phyloP scores from a whole-genome alignment of 2,329 filamentous ascomycete genomes.

The Botryosphaeria dothidea region DNA sequence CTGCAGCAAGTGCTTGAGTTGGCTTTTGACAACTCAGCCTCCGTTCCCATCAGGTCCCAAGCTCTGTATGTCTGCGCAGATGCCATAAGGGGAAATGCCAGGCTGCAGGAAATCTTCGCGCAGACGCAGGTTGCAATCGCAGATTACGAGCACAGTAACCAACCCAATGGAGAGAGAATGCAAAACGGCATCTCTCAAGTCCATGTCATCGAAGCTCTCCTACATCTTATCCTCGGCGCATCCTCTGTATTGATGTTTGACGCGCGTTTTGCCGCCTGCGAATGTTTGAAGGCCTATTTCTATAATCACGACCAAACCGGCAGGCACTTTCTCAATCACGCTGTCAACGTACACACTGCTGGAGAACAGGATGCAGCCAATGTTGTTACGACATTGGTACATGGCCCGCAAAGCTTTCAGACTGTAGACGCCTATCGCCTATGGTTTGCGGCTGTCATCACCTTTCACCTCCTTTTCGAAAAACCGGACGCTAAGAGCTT shows the following conservation, averaged over 20 bases:
- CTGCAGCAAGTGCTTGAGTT: constrained; percentile 78
- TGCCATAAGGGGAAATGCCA: constrained; percentile 77
- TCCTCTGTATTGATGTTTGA: constrained; percentile 70
- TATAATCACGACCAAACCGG: constrained; percentile 77
- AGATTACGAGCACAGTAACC: constrained; percentile 47
- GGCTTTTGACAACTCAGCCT: constrained; percentile 73
- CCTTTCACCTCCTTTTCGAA: constrained; percentile 76
- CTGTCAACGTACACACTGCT: constrained; percentile 81
- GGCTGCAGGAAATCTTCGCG: constrained; percentile 66
- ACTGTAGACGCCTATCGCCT: constrained; percentile 78
- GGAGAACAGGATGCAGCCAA: constrained; percentile 80
- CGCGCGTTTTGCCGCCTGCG: constrained; percentile 79
- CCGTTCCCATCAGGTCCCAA: constrained; percentile 75
- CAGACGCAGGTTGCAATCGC: constrained; percentile 62
- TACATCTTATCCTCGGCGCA: constrained; percentile 76
- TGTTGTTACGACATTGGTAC: constrained; percentile 78
- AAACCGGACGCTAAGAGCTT: constrained; percentile 76
- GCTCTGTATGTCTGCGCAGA: constrained; percentile 85
- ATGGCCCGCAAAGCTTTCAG: constrained; percentile 61
- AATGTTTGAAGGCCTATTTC: constrained; percentile 93
- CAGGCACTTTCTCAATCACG: constrained; percentile 80
- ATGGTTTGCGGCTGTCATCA: constrained; percentile 86
- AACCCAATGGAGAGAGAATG: constrained; percentile 61
- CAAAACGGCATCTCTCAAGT: constrained; percentile 61
- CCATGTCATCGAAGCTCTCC: constrained; percentile 90